Conservation (phyloP, 2,329 filamentous ascomycete species). For the Chalara sp. region DNA sequence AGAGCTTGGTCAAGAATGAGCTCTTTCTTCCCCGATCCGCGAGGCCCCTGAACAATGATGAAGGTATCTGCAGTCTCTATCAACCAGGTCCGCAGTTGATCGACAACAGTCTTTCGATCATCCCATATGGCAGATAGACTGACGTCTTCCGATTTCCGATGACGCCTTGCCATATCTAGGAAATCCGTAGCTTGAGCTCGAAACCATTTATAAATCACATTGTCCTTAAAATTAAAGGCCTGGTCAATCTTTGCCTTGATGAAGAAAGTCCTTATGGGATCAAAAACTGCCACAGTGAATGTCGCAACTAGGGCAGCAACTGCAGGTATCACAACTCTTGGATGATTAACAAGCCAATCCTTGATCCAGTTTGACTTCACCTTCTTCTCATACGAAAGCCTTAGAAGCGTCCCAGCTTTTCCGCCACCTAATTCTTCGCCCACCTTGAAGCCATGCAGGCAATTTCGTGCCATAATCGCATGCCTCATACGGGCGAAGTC, state of each 20-base stretch:
- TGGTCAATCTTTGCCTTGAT: slow-evolving; percentile 82
- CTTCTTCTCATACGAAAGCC: slow-evolving; percentile 76
- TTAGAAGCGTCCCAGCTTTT: slow-evolving; percentile 66
- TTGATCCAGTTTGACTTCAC: slow-evolving; percentile 72
- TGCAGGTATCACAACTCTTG: slow-evolving; percentile 78
- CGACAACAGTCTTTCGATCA: slow-evolving; percentile 73
- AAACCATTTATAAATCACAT: slow-evolving; percentile 72
- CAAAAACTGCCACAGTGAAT: slow-evolving; percentile 82
- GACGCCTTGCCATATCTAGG: slow-evolving; percentile 45
- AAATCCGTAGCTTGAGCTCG: slow-evolving; percentile 63
- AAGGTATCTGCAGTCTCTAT: slow-evolving; percentile 87
- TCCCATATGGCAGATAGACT: slow-evolving; percentile 77
- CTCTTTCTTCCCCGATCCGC: slow-evolving; percentile 86
- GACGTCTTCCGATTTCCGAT: slow-evolving; percentile 53
- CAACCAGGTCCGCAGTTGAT: slow-evolving; percentile 77
- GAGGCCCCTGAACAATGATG: slow-evolving; percentile 86
- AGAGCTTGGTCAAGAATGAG: slow-evolving; percentile 81
- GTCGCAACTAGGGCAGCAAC: slow-evolving; percentile 75
- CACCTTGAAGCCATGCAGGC: slow-evolving; percentile 78
- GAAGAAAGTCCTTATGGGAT: slow-evolving; percentile 90
- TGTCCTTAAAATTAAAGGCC: slow-evolving; percentile 68
- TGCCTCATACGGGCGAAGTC: slow-evolving; percentile 59
- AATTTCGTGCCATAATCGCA: slow-evolving; percentile 36
- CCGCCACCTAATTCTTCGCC: slow-evolving; percentile 65
- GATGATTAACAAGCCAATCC: slow-evolving; percentile 83